Evolutionary conservation across 116 monocot genomes (phyloP).

Genomic region (Trichopus zeylanicus): DNA sequence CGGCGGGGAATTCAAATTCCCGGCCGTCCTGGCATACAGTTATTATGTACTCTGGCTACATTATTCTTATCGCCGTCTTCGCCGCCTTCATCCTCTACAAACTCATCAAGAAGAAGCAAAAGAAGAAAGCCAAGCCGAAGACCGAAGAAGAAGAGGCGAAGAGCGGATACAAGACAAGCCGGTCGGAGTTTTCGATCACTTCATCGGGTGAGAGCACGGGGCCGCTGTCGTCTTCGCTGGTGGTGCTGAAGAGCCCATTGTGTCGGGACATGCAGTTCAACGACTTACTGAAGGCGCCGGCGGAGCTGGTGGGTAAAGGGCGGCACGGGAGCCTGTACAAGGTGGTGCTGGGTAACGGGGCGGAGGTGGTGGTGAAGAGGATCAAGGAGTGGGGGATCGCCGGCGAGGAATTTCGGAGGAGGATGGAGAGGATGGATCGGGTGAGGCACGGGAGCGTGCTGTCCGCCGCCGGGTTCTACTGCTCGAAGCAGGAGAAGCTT

Average conservation of each 20-base stretch:
- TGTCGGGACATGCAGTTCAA: constrained; percentile 20
- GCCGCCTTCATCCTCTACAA: constrained; percentile 5
- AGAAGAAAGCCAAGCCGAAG: not conserved
- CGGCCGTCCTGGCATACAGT: not conserved
- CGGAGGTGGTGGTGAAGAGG: constrained; percentile 34
- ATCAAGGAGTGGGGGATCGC: constrained; percentile 21
- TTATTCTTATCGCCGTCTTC: constrained; percentile 15
- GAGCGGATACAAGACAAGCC: not conserved
- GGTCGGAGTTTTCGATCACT: constrained; percentile 20
- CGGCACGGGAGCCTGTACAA: constrained; percentile 35
- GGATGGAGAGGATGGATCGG: constrained; percentile 26
- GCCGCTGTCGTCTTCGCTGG: constrained; percentile 16
- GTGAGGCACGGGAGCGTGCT: constrained; percentile 27
- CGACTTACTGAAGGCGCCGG: constrained; percentile 38
- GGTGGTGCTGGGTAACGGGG: constrained; percentile 22
- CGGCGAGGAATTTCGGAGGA: constrained; percentile 22
- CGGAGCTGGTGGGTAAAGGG: constrained; percentile 40
- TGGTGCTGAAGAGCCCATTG: constrained; percentile 14
- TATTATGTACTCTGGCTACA: constrained; percentile 23
- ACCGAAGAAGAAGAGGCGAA: not conserved
- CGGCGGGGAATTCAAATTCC: not conserved
- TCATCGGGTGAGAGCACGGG: not conserved
- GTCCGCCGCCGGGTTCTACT: constrained; percentile 31
- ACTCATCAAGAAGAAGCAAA: not conserved
- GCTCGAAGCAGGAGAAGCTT: constrained; percentile 53